Evolutionary conservation across 2,329 filamentous ascomycete genomes (phyloP).

Genomic region (Arthrobotrys megalospora): DNA sequence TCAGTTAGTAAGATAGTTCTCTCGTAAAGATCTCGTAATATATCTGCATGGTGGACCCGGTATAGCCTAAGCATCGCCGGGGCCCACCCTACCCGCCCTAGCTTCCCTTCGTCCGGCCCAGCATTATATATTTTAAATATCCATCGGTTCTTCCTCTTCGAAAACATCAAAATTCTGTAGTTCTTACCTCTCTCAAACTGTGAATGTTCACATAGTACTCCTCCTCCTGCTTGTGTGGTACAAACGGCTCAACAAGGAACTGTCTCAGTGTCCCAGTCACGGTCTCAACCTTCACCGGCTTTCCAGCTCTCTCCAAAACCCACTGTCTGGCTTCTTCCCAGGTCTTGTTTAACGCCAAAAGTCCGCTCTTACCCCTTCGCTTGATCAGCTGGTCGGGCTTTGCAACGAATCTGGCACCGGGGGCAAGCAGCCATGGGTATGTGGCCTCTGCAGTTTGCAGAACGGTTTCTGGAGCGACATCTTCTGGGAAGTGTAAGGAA

Average conservation of each 20-base stretch:
- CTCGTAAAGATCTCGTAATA: constrained; percentile 24
- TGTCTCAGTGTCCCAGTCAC: constrained; percentile 89
- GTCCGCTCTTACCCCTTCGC: constrained; percentile 98
- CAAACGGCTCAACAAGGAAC: constrained; percentile 98
- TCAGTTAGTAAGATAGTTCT: constrained; percentile 9
- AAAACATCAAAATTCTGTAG: constrained; percentile 63
- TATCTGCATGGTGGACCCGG: constrained; percentile 31
- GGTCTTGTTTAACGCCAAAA: constrained; percentile 95
- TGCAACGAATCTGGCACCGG: constrained; percentile 92
- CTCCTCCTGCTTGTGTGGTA: constrained; percentile 92
- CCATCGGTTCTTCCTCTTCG: neutral
- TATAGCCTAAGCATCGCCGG: constrained; percentile 38
- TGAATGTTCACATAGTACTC: constrained; percentile 99
- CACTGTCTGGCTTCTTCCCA: constrained; percentile 95
- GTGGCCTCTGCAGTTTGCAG: constrained; percentile 96
- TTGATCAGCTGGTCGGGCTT: constrained; percentile 99
- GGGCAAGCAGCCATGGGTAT: constrained; percentile 92
- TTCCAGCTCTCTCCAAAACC: constrained; percentile 92
- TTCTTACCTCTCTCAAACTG: constrained; percentile 97
- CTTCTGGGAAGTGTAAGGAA: constrained; percentile 90
- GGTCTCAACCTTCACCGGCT: constrained; percentile 92
- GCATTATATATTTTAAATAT: constrained; percentile 43
- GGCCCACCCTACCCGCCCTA: constrained; percentile 33
- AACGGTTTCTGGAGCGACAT: constrained; percentile 83
- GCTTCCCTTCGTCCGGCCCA: constrained; percentile 60